Conservation (phyloP, 345 rosid genomes). For the Salix brachista region DNA sequence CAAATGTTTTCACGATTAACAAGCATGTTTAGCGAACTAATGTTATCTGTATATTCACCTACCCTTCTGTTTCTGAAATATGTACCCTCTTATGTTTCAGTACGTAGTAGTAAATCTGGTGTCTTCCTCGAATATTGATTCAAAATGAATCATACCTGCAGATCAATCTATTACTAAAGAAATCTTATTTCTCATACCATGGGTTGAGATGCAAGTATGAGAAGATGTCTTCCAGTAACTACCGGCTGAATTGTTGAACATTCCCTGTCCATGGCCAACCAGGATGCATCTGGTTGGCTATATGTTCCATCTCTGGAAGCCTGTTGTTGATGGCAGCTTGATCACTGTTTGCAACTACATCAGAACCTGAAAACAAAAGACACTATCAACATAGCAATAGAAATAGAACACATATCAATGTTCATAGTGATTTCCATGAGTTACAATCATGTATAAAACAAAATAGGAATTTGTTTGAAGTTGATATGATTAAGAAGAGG, state of each 20-base stretch:
- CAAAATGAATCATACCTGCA: too few relatives aligned
- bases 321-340: not conserved
- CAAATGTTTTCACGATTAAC: not conserved
- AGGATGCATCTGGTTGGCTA: constrained; percentile 8
- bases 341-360: not conserved
- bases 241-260: not conserved
- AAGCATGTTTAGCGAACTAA: not conserved
- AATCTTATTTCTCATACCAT: not conserved
- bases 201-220: not conserved
- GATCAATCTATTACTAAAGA: not conserved
- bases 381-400: not conserved
- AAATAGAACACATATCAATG: not conserved
- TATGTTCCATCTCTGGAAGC: not conserved
- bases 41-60: not conserved
- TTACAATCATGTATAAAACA: not conserved
- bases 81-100: not conserved
- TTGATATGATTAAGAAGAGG: not conserved
- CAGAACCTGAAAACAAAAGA: not conserved
- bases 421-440: not conserved
- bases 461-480: not conserved
- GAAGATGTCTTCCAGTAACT: not conserved
- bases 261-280: constrained; percentile 1
- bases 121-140: not conserved
- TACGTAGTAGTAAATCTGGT: not conserved
- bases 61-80: not conserved